Evolutionary conservation across 2,329 filamentous ascomycete species (phyloP), one percentile per base, ranked within the genome.

Genomic region (Claviceps capensis): DNA sequence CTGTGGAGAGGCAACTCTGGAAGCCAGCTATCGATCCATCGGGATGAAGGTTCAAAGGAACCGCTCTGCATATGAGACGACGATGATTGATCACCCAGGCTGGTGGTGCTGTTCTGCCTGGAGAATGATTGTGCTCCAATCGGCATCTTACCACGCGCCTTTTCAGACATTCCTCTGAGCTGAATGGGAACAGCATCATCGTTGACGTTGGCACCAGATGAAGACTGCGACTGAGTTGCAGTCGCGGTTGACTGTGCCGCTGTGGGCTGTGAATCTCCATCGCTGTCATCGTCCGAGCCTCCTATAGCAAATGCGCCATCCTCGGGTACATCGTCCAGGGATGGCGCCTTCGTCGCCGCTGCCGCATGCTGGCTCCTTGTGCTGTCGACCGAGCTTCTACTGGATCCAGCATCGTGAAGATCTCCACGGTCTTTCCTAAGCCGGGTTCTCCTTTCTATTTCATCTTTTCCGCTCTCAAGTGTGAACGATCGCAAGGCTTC

Each of bases 1-100:
- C 89, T 94, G 67, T 96, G 90, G 1, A 97, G 77, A 1, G 90
- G 89, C 34, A 96, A 74, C 61, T 94, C 86, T 0, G 88, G 86
- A n/a, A 96, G 79, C 91, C 91, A 97, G 52, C 81, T 85, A 59
- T 96, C 89, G 57, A 97, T 87, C 90, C 93, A 97, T 52, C 81
- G 73, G 6, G 84, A 72, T 5, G 88, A 87, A 3, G 91, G 88
- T 57, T 84, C 82, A 63, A 97, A 97, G 8, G 53, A 47, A 19
- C 70, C 76, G 46, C 78, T 72, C 11, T 76, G 69, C 2, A 78
- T 76, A 52, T 77, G 72, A 17, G 77, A 75, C 23, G 79, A 69
- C 42, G 77, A 73, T 13, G 82, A 78, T 61, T 83, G 74, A 59
- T 81, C 82, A 53, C 75, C 79, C 38, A 96, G 74, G 61, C 88